Evolutionary conservation across 2,329 filamentous ascomycete species (phyloP).

Genomic region (Arthrobotrys sphaeroides): DNA sequence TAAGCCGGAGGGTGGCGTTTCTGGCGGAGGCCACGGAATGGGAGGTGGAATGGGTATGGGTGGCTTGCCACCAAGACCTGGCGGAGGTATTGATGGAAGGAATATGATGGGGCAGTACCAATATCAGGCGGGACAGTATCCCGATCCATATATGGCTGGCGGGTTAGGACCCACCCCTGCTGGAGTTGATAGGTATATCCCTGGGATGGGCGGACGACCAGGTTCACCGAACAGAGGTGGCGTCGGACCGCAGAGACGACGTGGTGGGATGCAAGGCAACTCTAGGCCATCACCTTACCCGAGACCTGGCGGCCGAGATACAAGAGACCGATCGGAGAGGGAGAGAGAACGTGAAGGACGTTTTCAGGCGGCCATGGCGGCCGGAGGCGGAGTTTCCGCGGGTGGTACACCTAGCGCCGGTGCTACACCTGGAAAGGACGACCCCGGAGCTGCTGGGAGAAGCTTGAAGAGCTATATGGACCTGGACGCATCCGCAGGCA

Average conservation of each 20-base stretch:
- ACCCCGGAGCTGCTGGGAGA: slow-evolving; percentile 84
- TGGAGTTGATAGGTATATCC: slow-evolving; percentile 56
- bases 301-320: slow-evolving; percentile 42
- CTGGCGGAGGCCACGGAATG: slow-evolving; percentile 66
- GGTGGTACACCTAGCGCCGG: slow-evolving; percentile 78
- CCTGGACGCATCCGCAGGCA: slow-evolving; percentile 81
- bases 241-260: slow-evolving; percentile 49
- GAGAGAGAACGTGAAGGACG: slow-evolving; percentile 65
- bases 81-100: slow-evolving; percentile 34
- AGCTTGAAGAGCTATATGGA: slow-evolving; percentile 98
- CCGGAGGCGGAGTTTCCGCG: slow-evolving; percentile 69
- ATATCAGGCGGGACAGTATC: slow-evolving; percentile 53
- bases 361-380: slow-evolving; percentile 63
- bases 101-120: slow-evolving; percentile 49
- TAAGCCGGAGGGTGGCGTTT: slow-evolving; percentile 72
- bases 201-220: slow-evolving; percentile 53
- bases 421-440: slow-evolving; percentile 81
- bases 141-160: slow-evolving; percentile 54
- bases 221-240: slow-evolving; percentile 51
- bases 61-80: slow-evolving; percentile 36
- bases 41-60: slow-evolving; percentile 51
- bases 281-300: slow-evolving; percentile 48
- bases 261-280: slow-evolving; percentile 48
- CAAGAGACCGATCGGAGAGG: slow-evolving; percentile 49
- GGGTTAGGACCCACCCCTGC: slow-evolving; percentile 56